Base-by-base conservation (phyloP, 805 yeast species). In the Jamesozyma rosinii region DNA sequence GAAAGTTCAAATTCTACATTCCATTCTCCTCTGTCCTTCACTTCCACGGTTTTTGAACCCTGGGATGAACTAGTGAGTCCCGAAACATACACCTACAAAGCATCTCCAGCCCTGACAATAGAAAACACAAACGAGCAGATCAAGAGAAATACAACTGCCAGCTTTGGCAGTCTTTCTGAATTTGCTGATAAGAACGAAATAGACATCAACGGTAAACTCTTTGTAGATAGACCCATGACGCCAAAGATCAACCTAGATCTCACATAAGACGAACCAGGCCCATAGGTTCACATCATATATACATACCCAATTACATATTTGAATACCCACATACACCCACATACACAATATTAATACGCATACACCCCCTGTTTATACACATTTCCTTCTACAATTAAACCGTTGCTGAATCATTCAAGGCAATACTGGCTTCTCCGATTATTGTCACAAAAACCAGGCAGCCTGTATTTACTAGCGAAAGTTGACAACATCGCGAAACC, bases 121-220 rank as follows among this genome's bases (percentile, higher is more conserved):
- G 42, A 35, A 20, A 47, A 57, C 40, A 56, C 63, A 4, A 51
- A 49, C n/a, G 54, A 55, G 40, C 64, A 60, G 45, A 47, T 59
- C 10, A 47, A 55, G 37, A 55, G 63, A 39, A 60, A 59, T 35
- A 45, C 51, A 21, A 47, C 37, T 4, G 55, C 57, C 2, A 44
- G 41, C 14, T 58, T 50, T 34, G 41, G 37, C 14, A 48, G 44
- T 35, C 42, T 58, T n/a, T 15, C 31, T 3, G 57, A 57, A 30
- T 54, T 58, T 39, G 53, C 54, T 3, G 38, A 45, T 15, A 42
- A 35, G 32, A 52, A 57, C 34, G 38, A 49, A 13, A 42, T 55
- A 8, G 41, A 49, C 15, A 46, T 45, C n/a, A 36, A 41, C 11
- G 54, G 52, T 22, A 50, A 50, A 24, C 40, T 43, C 2, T 57